Conservation (phyloP, 2,329 filamentous ascomycete species). For the Fusarium marasasianum region DNA sequence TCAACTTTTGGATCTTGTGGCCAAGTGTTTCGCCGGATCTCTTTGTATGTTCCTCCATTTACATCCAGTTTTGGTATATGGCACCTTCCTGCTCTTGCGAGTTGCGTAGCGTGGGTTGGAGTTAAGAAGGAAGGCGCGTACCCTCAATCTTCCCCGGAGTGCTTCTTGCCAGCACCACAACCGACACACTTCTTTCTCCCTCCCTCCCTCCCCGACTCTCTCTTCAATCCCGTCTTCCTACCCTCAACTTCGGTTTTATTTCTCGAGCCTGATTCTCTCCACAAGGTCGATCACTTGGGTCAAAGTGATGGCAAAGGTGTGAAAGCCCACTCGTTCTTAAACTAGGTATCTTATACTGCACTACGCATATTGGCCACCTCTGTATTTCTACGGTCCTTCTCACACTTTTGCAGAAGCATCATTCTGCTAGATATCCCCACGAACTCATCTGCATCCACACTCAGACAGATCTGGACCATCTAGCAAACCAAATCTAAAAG, state of each 20-base stretch:
- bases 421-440: not conserved
- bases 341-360: slow-evolving; percentile 4
- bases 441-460: slow-evolving; percentile 4
- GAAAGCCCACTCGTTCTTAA: slow-evolving; percentile 27
- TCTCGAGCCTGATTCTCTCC: not conserved
- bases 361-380: slow-evolving; percentile 6
- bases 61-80: not conserved
- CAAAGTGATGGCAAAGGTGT: slow-evolving; percentile 19
- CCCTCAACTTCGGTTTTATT: slow-evolving; percentile 1
- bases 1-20: slow-evolving; percentile 9
- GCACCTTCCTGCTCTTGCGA: not conserved
- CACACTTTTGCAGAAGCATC: slow-evolving; percentile 14
- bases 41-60: not conserved
- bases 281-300: slow-evolving; percentile 1
- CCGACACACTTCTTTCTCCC: not conserved
- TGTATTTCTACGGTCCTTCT: not conserved
- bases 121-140: slow-evolving; percentile 15
- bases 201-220: not conserved
- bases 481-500: slow-evolving; percentile 40
- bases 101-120: not conserved
- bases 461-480: slow-evolving; percentile 15
- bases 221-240: not conserved
- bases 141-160: not conserved
- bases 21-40: not conserved
- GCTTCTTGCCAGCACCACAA: not conserved